phyloP scores from a whole-genome alignment of 345 rosid genomes.

The Rhodamnia rubescens region DNA sequence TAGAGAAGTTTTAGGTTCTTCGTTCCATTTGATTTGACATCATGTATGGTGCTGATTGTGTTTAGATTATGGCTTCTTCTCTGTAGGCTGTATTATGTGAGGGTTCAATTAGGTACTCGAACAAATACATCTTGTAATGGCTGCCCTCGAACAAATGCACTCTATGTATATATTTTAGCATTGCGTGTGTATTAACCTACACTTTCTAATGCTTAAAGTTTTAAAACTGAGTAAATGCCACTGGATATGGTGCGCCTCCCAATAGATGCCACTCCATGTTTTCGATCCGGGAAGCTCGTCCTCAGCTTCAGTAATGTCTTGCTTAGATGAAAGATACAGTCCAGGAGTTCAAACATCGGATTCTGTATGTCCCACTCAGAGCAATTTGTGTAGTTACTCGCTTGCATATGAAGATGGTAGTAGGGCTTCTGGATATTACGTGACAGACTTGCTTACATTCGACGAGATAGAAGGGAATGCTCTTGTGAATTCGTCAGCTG shows the following conservation, averaged over 20 bases:
- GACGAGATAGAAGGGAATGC: constrained; percentile 36
- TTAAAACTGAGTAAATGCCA: background rate
- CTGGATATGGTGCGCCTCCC: constrained; percentile 3
- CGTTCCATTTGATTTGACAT: background rate
- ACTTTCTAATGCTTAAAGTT: background rate
- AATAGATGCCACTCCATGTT: constrained; percentile 70
- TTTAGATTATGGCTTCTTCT: background rate
- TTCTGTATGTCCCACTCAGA: constrained; percentile 59
- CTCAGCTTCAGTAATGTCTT: constrained; percentile 52
- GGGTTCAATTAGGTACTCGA: constrained; percentile 79
- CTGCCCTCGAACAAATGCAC: constrained; percentile 85
- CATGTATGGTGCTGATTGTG: background rate
- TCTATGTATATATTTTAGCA: constrained; percentile 36
- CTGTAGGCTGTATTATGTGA: constrained; percentile 72
- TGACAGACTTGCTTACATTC: constrained; percentile 56
- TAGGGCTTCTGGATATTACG: constrained; percentile 84
- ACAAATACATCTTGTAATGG: constrained; percentile 92
- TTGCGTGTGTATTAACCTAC: background rate
- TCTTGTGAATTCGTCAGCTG: constrained; percentile 56
- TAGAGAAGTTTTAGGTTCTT: background rate
- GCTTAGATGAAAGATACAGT: constrained; percentile 74
- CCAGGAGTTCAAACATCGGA: constrained; percentile 60
- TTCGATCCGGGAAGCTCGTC: constrained; percentile 82
- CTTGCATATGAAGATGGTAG: constrained; percentile 98
- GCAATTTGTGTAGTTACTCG: constrained; percentile 61